Evolutionary conservation across 1,284 basidiomycete genomes (phyloP).

Genomic region (Cryptococcus amylolentus): DNA sequence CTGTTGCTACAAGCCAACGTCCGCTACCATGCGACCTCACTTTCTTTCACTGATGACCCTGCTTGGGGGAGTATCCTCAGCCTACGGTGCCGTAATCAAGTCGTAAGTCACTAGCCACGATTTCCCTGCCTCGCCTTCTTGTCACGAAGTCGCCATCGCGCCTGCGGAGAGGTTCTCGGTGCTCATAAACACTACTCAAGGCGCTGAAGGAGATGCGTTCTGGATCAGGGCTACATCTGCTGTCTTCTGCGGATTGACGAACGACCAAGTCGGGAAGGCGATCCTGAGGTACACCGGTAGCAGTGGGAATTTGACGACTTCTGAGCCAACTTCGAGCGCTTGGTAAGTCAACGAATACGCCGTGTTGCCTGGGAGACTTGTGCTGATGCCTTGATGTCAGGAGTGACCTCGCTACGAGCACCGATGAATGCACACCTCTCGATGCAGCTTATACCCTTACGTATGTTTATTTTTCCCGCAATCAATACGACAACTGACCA

Average conservation of each 20-base stretch:
- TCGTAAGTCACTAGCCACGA: too few relatives aligned
- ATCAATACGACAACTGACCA: slow-evolving; percentile 23
- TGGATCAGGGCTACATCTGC: slow-evolving; percentile 32
- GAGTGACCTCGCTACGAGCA: slow-evolving; percentile 9
- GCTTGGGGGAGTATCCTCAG: too few relatives aligned
- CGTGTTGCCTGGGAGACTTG: not conserved
- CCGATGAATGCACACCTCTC: slow-evolving; percentile 11
- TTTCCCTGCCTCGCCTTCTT: too few relatives aligned
- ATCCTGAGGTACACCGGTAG: slow-evolving; percentile 6
- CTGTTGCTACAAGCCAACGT: too few relatives aligned
- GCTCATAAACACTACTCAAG: slow-evolving; percentile 34
- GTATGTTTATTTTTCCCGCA: slow-evolving; percentile 9
- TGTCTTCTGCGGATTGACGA: not conserved
- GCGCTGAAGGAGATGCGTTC: slow-evolving; percentile 26
- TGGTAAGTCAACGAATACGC: slow-evolving; percentile 2
- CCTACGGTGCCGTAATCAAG: too few relatives aligned
- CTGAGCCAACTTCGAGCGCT: not conserved
- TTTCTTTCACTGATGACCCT: too few relatives aligned
- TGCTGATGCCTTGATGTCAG: not conserved
- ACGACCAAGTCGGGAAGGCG: slow-evolving; percentile 2
- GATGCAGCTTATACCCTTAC: slow-evolving; percentile 20
- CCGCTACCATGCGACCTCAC: too few relatives aligned
- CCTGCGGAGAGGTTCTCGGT: slow-evolving; percentile 42
- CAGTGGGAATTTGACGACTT: slow-evolving; percentile 2
- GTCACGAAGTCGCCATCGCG: slow-evolving; percentile 21